Conservation (phyloP, 768 basidiomycete species). For the Paxillus ammoniavirescens region DNA sequence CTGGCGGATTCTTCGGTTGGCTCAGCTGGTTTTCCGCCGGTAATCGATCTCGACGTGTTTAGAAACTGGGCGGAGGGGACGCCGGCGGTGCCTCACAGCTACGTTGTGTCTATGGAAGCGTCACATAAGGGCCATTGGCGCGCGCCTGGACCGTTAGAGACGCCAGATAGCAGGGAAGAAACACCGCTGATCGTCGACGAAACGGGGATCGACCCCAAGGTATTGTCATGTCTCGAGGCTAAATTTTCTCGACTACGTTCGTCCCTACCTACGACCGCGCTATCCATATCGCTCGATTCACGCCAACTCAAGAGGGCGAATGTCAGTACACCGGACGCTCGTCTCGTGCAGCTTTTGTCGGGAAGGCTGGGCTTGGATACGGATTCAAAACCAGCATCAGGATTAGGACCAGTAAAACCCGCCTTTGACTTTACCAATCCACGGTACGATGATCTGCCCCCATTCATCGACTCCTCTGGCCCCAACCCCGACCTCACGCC, state of each 20-base stretch:
- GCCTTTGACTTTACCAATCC: constrained; percentile 2
- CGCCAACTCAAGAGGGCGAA: not conserved
- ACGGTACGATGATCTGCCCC: constrained; percentile 11
- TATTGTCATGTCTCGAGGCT: constrained; percentile 19
- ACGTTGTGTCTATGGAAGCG: constrained; percentile 36
- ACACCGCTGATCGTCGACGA: constrained; percentile 2
- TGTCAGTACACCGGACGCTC: constrained; percentile 9
- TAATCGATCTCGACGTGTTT: constrained; percentile 40
- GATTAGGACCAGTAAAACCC: constrained; percentile 15
- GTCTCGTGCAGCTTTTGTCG: constrained; percentile 17
- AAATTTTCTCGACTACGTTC: constrained; percentile 14
- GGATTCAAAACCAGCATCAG: constrained; percentile 2
- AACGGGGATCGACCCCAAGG: constrained; percentile 9
- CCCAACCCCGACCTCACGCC: constrained; percentile 7
- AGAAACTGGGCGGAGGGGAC: constrained; percentile 35
- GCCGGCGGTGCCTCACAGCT: constrained; percentile 27
- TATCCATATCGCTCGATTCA: constrained; percentile 13
- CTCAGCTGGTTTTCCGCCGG: constrained; percentile 3
- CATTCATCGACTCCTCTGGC: constrained; percentile 13
- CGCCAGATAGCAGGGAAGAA: not conserved
- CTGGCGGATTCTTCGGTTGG: not conserved
- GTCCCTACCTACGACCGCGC: constrained; percentile 1
- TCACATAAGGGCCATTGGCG: constrained; percentile 12
- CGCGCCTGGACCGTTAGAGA: not conserved
- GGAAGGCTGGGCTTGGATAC: not conserved